Evolutionary conservation across 1,284 basidiomycete genomes (phyloP), one percentile per base, ranked within the genome.

Genomic region (Leccinum griseonigrum): DNA sequence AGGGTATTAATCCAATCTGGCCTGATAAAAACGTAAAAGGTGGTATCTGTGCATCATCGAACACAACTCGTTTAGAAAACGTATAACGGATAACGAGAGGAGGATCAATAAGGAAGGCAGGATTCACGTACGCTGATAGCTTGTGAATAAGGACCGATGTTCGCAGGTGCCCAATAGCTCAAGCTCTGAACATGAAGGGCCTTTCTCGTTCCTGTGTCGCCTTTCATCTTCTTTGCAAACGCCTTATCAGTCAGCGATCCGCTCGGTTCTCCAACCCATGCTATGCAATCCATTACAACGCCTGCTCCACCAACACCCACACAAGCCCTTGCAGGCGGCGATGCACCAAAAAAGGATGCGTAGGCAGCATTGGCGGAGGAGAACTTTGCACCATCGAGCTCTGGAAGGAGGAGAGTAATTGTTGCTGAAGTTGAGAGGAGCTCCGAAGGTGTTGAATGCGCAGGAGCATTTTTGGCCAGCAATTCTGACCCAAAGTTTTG

Each of bases 101-200:
- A 53, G 3, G 40, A 38, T 48, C 43, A 46, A 18, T 18, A 46
- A 22, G 40, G n/a, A 43, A 48, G 34, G 26, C 11, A 34, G 36
- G 3, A 54, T 50, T 48, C 54, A 78, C 87, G 69, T 63, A 94
- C 93, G 58, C 83, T 81, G 58, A 98, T 85, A 7, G 94, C 91
- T 76, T 99, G 97, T 0, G 95, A 97, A 75, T 99, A 99, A 2
- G 97, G 97, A 0, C 97, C 97, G 60, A 99, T 99, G 74, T 98
- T 99, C 2, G 97, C 97, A 9, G 97, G 95, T 16, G 97, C 97
- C 97, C 97, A 99, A 74, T 98, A 98, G 72, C 94, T 97, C 58
- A 97, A 74, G 14, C 94, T 86, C 76, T 99, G 97, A 0, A 99
- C 96, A 72, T 99, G 97, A 38, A 99, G 79, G 0, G 91, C 88